Base-by-base conservation (phyloP, 306 rosid species). In the Alnus glutinosa region DNA sequence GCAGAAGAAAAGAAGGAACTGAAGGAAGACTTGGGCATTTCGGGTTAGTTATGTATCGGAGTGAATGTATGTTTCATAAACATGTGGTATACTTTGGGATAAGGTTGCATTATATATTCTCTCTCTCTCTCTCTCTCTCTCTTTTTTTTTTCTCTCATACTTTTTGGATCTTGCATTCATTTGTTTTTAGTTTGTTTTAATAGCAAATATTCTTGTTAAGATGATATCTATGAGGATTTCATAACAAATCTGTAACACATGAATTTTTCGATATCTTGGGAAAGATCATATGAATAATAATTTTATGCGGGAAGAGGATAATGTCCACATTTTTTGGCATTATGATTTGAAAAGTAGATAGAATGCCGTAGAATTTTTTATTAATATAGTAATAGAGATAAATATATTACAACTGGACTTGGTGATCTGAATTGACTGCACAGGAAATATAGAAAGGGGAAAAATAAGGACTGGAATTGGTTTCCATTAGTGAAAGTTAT, bases 1-100 rank as follows among this genome's bases (percentile, higher is more conserved):
- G 83, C 81, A 72, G 94, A 79, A 66, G 89, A 81, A 78, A 95
- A 91, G 87, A 84, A 85, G 72, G 85, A 90, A 75, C 81, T 95
- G 75, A 81, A 87, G 77, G 81, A 86, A 80, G 89, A 86, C 79
- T 84, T 91, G 84, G 90, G 89, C 77, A 83, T 93, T 83, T 90
- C 98, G 64, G 99, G 98, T 95, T 72, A 73, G 86, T 85, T 14
- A 67, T 16, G 9, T 75, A 32, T 66, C 12, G 7, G 12, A 78
- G 73, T 57, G 10, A 66, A 30, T 55, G 37, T 9, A 4, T 36
- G 39, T n/a, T n/a, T 11, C 13, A n/a, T 59, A 12, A 72, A 50
- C 16, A 46, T 39, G 3, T 15, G 36, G 48, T 61, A 63, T 48
- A 71, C 37, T 32, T 71, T 71, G 64, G 51, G 15, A 34, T 39